phyloP scores from a whole-genome alignment of 352 stramenopile species.

The Thalassiosira mediterranea region DNA sequence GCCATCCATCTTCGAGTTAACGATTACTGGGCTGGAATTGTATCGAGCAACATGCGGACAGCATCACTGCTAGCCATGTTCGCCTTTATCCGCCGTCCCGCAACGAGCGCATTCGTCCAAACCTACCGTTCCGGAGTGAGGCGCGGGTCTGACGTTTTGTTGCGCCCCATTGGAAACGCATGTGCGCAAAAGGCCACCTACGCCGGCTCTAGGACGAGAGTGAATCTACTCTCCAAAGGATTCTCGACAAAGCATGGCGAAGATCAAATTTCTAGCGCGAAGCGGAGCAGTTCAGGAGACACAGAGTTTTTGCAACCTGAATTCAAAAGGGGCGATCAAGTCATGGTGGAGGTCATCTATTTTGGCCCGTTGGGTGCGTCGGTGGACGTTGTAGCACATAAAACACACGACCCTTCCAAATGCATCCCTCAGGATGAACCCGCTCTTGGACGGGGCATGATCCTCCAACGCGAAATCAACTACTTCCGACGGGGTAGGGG shows the following conservation, averaged over 20 bases:
- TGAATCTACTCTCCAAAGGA: constrained; percentile 21
- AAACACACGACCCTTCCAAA: constrained; percentile 59
- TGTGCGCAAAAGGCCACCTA: too few relatives aligned
- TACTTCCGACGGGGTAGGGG: constrained; percentile 70
- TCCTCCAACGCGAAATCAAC: constrained; percentile 75
- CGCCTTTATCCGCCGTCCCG: constrained; percentile 2
- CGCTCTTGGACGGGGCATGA: constrained; percentile 64
- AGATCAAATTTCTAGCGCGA: neutral
- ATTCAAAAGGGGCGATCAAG: constrained; percentile 61
- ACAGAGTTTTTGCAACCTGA: constrained; percentile 32
- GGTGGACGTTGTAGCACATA: constrained; percentile 64
- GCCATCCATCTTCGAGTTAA: too few relatives aligned
- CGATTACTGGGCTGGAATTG: too few relatives aligned
- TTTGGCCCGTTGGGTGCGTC: constrained; percentile 76
- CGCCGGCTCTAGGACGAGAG: too few relatives aligned
- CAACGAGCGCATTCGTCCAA: constrained; percentile 18
- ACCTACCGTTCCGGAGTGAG: too few relatives aligned
- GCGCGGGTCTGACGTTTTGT: too few relatives aligned
- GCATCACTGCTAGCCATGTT: constrained; percentile 10
- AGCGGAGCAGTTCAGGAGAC: neutral
- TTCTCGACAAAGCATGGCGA: constrained; percentile 19
- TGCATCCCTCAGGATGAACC: constrained; percentile 57
- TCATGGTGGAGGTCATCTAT: constrained; percentile 73
- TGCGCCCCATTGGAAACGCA: too few relatives aligned
- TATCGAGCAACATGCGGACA: too few relatives aligned